Conservation (phyloP, 1,139 yeast species). For the Protomyces arabidopsidicola region DNA sequence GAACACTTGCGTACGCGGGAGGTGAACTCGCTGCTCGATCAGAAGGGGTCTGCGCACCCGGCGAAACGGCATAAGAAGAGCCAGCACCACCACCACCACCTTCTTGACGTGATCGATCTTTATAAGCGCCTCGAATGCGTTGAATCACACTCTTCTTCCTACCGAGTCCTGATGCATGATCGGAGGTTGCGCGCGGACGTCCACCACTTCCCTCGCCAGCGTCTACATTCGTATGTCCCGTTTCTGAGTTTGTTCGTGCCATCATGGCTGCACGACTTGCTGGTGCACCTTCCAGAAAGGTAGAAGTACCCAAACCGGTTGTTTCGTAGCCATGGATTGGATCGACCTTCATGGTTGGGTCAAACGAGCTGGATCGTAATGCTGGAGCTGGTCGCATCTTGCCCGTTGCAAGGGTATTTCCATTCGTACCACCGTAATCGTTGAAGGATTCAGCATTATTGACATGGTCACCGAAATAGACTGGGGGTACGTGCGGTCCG, state of each 20-base stretch:
- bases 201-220: slow-evolving; percentile 8
- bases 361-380: slow-evolving; percentile 44
- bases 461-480: slow-evolving; percentile 23
- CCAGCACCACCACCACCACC: not conserved
- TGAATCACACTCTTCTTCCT: slow-evolving; percentile 33
- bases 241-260: slow-evolving; percentile 22
- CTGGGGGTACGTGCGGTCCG: slow-evolving; percentile 35
- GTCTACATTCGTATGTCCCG: not conserved
- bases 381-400: slow-evolving; percentile 14
- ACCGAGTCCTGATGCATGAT: slow-evolving; percentile 24
- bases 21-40: not conserved
- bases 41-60: not conserved
- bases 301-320: slow-evolving; percentile 81
- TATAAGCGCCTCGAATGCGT: slow-evolving; percentile 29
- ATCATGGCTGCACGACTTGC: slow-evolving; percentile 58
- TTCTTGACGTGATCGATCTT: not conserved
- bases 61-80: not conserved
- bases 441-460: slow-evolving; percentile 37
- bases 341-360: slow-evolving; percentile 60
- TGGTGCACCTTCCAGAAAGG: slow-evolving; percentile 94
- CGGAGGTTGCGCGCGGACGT: slow-evolving; percentile 4
- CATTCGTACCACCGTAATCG: slow-evolving; percentile 31
- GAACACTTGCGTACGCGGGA: not conserved
- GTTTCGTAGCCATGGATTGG: slow-evolving; percentile 83
- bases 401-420: slow-evolving; percentile 29